Conservation (phyloP, 1,284 basidiomycete genomes). For the Veloporphyrellus conicus region DNA sequence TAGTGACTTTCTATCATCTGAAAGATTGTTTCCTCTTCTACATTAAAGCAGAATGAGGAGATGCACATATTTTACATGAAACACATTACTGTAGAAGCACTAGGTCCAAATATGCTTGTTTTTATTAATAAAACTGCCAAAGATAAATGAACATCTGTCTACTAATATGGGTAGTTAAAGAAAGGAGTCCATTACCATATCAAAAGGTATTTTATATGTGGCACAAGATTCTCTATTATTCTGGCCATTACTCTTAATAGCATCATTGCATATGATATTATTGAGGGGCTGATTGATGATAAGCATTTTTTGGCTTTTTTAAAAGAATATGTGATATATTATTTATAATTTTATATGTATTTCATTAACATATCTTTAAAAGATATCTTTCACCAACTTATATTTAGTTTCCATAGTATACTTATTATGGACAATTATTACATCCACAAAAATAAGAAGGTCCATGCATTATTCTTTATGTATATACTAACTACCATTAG, state of each 20-base stretch:
- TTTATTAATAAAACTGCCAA: not conserved
- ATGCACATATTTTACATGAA: not conserved
- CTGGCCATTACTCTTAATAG: no score
- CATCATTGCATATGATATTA: no score
- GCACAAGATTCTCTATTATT: no score
- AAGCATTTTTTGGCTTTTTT: no score
- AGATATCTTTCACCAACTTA: constrained; percentile 10
- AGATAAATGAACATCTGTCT: not conserved
- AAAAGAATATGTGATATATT: no score
- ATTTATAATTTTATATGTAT: no score
- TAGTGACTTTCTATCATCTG: not conserved
- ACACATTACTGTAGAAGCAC: not conserved
- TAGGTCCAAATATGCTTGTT: not conserved
- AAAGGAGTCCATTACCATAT: no score
- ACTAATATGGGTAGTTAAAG: no score
- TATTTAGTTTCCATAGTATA: constrained; percentile 21
- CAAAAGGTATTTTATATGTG: no score
- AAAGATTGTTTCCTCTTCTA: not conserved
- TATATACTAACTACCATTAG: not conserved
- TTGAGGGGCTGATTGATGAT: no score
- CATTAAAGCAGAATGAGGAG: no score
- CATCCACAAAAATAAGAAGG: constrained; percentile 23
- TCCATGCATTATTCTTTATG: constrained; percentile 3
- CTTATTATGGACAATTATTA: constrained; percentile 26
- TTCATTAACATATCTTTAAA: no score